Percentiles rank a stretch among this genome's conserved stretches.
Conservation (phyloP, 2,329 filamentous ascomycete genomes). For the Xylaria multiplex region DNA sequence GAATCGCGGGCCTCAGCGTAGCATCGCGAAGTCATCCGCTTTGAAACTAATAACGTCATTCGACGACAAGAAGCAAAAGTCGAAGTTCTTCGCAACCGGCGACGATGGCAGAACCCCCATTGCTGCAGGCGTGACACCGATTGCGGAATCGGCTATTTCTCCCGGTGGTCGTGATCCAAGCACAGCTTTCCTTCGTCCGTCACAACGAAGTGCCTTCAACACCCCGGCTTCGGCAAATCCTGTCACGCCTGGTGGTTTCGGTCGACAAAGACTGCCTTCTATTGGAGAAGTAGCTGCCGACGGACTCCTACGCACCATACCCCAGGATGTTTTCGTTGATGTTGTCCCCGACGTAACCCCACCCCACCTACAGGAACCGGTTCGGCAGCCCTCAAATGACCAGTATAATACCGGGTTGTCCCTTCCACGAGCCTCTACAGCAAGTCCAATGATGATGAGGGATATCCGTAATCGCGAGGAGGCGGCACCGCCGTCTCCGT, state of each 20-base stretch:
- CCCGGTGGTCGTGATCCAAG: slow-evolving; percentile 73
- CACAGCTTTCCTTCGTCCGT: slow-evolving; percentile 74
- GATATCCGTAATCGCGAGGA: slow-evolving; percentile 57
- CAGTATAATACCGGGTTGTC: slow-evolving; percentile 57
- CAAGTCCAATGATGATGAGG: slow-evolving; percentile 72
- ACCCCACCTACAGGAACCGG: slow-evolving; percentile 47
- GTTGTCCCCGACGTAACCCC: slow-evolving; percentile 41
- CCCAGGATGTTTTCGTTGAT: slow-evolving; percentile 46
- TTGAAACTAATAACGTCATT: slow-evolving; percentile 94
- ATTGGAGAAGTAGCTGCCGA: slow-evolving; percentile 73
- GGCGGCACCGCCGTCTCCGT: slow-evolving; percentile 73
- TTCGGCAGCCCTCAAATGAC: slow-evolving; percentile 55
- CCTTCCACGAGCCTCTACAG: slow-evolving; percentile 72
- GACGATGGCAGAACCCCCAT: slow-evolving; percentile 77
- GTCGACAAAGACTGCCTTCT: slow-evolving; percentile 75
- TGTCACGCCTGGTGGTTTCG: slow-evolving; percentile 68
- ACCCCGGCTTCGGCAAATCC: slow-evolving; percentile 75
- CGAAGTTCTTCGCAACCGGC: slow-evolving; percentile 68
- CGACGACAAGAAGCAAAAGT: slow-evolving; percentile 68
- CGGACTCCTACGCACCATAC: slow-evolving; percentile 46
- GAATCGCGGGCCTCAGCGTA: slow-evolving; percentile 66
- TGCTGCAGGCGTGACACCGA: slow-evolving; percentile 85
- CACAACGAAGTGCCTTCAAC: slow-evolving; percentile 74
- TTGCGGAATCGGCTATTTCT: slow-evolving; percentile 80
- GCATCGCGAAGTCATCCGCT: slow-evolving; percentile 81